Percentiles rank a stretch among this genome's conserved stretches.
Conservation (phyloP, 306 rosid genomes). For the Delonix regia region DNA sequence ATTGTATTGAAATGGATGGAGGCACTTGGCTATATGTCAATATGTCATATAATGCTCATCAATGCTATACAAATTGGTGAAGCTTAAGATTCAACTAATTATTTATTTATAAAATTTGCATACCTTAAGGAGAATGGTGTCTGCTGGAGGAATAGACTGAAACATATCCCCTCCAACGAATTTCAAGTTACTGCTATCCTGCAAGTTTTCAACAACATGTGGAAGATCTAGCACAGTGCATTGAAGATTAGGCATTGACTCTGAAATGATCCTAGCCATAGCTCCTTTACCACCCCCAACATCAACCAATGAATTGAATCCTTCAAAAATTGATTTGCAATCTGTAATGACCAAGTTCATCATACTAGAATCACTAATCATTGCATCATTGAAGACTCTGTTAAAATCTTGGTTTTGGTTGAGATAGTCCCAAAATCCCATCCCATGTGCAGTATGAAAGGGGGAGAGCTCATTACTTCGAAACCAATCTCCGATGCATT, state of each 20-base stretch:
- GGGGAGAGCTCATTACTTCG: conserved; percentile 26
- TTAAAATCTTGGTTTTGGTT: conserved; percentile 36
- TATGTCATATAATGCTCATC: not conserved
- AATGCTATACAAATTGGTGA: not conserved
- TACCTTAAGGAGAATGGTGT: conserved; percentile 48
- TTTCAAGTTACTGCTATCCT: conserved; percentile 29
- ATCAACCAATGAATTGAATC: conserved; percentile 45
- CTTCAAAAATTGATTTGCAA: conserved; percentile 52
- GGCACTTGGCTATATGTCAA: not conserved
- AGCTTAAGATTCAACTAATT: not conserved
- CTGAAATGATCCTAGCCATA: conserved; percentile 28
- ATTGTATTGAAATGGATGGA: not conserved
- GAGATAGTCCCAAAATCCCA: conserved; percentile 40
- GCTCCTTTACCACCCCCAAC: conserved; percentile 49
- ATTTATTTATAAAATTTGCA: not conserved
- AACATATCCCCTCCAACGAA: conserved; percentile 50
- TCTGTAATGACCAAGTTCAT: conserved; percentile 51
- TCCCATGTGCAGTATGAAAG: conserved; percentile 42
- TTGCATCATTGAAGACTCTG: conserved; percentile 43
- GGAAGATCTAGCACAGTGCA: conserved; percentile 45
- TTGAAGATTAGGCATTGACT: conserved; percentile 32
- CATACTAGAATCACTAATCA: conserved; percentile 56
- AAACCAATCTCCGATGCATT: conserved; percentile 48
- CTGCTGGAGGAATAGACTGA: conserved; percentile 43
- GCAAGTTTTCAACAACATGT: conserved; percentile 31